These are phyloP conservation scores for Asterionellopsis glacialis DNA, from an alignment of 108 stramenopile species.

Conservation along the genomic window DNA sequence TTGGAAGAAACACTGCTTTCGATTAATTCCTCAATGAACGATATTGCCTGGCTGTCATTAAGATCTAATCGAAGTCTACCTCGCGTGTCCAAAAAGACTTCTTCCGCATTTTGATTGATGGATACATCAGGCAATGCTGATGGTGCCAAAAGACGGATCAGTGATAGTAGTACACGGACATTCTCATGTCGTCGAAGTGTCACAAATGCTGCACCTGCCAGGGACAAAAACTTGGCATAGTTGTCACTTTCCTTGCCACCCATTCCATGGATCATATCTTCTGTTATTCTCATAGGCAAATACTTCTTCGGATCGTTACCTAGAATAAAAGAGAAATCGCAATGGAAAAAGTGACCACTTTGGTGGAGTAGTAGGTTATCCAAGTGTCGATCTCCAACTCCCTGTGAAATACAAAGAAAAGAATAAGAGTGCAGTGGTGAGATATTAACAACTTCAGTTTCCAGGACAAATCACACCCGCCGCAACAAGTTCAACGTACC, in stretches of 20 bases:
- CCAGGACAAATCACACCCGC: too few species aligned
- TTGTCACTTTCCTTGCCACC: slow-evolving; percentile 83
- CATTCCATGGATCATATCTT: slow-evolving; percentile 84
- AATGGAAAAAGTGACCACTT: slow-evolving; percentile 81
- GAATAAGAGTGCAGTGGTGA: too few species aligned
- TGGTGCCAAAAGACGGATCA: slow-evolving; percentile 56
- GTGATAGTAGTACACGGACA: slow-evolving; percentile 63
- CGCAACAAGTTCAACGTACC: background rate
- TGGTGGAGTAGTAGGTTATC: slow-evolving; percentile 85
- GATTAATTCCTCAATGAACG: slow-evolving; percentile 74
- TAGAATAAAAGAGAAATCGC: slow-evolving; percentile 83
- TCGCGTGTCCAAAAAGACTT: slow-evolving; percentile 56
- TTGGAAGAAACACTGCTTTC: slow-evolving; percentile 66
- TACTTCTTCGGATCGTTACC: slow-evolving; percentile 87
- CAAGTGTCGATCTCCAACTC: slow-evolving; percentile 85
- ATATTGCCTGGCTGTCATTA: slow-evolving; percentile 64
- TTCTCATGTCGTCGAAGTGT: slow-evolving; percentile 69
- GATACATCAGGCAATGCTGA: slow-evolving; percentile 48
- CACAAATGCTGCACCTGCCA: slow-evolving; percentile 79
- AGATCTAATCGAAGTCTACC: slow-evolving; percentile 70
- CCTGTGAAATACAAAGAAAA: slow-evolving; percentile 2
- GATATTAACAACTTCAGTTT: too few species aligned
- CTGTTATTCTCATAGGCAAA: slow-evolving; percentile 79
- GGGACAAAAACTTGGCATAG: slow-evolving; percentile 71
- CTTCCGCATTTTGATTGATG: slow-evolving; percentile 48